phyloP scores from a whole-genome alignment of 169 alveolate species.

The Plasmodium falciparum region DNA sequence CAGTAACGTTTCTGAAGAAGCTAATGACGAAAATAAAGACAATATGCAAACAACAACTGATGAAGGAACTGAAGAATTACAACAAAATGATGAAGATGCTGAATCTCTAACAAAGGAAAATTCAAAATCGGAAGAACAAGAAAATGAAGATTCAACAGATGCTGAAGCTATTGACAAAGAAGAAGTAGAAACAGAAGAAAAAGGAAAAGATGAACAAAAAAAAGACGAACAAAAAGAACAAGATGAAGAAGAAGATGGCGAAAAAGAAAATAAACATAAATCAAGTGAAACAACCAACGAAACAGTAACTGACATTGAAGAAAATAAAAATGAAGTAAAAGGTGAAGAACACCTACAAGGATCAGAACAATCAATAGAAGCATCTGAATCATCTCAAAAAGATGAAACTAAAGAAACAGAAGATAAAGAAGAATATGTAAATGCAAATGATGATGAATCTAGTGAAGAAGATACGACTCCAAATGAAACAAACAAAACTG shows the following conservation, averaged over 20 bases:
- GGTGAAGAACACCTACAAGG: not conserved
- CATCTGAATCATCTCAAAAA: not conserved
- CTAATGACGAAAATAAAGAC: not conserved
- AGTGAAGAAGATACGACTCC: not conserved
- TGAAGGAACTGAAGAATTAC: not conserved
- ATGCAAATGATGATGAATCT: not conserved
- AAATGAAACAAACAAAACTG: not conserved
- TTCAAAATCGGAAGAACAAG: not conserved
- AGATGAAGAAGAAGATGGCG: not conserved
- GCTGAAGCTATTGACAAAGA: not conserved
- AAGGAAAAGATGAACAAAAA: not conserved
- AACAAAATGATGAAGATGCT: not conserved
- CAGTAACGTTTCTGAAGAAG: not conserved
- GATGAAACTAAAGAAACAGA: not conserved
- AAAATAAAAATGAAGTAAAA: not conserved
- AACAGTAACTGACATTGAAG: not conserved
- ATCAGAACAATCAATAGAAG: not conserved
- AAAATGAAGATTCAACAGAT: not conserved
- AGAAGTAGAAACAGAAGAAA: not conserved
- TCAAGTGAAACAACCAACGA: not conserved
- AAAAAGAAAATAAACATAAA: constrained; percentile 8
- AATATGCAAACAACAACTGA: not conserved
- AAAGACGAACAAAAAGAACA: constrained; percentile 80
- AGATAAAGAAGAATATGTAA: not conserved
- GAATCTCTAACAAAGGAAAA: not conserved